A percentile compares a stretch with the other conserved stretches of the same genome.
These are phyloP conservation scores for Penicillium taxi DNA, from an alignment of 495 filamentous ascomycete genomes.

Conservation along the genomic window DNA sequence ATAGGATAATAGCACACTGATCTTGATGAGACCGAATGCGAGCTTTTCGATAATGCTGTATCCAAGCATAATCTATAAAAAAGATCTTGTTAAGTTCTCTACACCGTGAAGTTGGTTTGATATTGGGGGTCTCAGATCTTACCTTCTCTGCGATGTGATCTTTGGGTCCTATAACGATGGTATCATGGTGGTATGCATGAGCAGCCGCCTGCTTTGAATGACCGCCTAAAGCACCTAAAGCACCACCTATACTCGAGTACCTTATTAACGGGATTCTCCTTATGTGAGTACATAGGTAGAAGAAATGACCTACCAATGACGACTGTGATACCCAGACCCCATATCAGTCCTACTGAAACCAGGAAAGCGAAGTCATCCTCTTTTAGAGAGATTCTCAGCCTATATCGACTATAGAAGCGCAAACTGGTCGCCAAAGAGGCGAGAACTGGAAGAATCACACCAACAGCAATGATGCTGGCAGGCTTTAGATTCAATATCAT, in stretches of 20 bases:
- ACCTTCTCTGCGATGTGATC: slow-evolving; percentile 10
- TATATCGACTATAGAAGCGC: slow-evolving; percentile 1
- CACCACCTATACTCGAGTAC: slow-evolving; percentile 6
- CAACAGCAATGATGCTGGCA: slow-evolving; percentile 5
- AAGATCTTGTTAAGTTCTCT: too few relatives aligned
- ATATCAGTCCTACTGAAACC: slow-evolving; percentile 3
- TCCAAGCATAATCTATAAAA: slow-evolving; percentile 7
- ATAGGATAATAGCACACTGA: slow-evolving; percentile 7
- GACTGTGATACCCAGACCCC: slow-evolving; percentile 5
- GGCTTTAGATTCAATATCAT: slow-evolving; percentile 6
- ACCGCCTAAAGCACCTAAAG: slow-evolving; percentile 5
- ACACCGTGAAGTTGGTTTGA: too few relatives aligned
- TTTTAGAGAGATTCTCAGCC: not conserved
- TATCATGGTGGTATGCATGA: slow-evolving; percentile 3
- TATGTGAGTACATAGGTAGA: too few relatives aligned
- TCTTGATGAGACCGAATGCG: slow-evolving; percentile 9
- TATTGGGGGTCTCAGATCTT: too few relatives aligned
- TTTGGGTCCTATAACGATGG: slow-evolving; percentile 1
- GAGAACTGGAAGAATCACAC: slow-evolving; percentile 2
- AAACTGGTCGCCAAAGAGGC: slow-evolving; percentile 1
- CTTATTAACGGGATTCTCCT: too few relatives aligned
- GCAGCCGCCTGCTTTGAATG: slow-evolving; percentile 5
- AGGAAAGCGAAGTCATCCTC: slow-evolving; percentile 6
- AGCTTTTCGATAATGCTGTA: slow-evolving; percentile 12
- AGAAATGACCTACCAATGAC: slow-evolving; percentile 2